A percentile compares a stretch with the other conserved stretches of the same genome.
Evolutionary conservation across 192 early-diverging fungal genomes (phyloP).

Genomic region (Linnemannia schmuckeri): DNA sequence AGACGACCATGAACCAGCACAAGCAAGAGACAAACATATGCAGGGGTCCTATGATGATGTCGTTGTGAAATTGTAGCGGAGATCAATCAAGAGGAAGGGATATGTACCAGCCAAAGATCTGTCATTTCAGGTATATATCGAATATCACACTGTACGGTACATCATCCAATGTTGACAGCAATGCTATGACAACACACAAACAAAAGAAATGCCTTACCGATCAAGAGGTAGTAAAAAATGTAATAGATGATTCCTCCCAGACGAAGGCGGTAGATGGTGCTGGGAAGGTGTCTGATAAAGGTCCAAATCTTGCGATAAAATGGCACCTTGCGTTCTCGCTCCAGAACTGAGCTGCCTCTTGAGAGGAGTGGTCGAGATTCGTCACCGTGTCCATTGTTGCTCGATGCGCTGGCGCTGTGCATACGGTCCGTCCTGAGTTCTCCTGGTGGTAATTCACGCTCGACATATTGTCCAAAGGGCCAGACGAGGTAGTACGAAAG

Average conservation of each 20-base stretch:
- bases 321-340: conserved; percentile 34
- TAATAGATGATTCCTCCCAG: conserved; percentile 65
- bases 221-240: conserved; percentile 58
- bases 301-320: background rate
- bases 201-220: conserved; percentile 51
- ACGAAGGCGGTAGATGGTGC: conserved; percentile 53
- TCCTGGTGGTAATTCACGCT: conserved; percentile 59
- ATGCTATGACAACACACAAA: background rate
- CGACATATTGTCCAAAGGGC: conserved; percentile 97
- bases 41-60: conserved; percentile 75
- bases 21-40: conserved; percentile 80
- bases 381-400: conserved; percentile 17
- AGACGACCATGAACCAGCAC: conserved; percentile 89
- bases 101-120: background rate
- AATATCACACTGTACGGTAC: background rate
- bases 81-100: background rate
- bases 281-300: conserved; percentile 27
- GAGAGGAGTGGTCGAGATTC: conserved; percentile 55
- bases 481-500: conserved; percentile 90
- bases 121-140: background rate
- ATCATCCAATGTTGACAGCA: background rate
- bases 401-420: background rate
- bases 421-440: conserved; percentile 34
- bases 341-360: conserved; percentile 29
- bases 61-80: conserved; percentile 18